Base-by-base conservation (phyloP, 2,329 filamentous ascomycete species). In the Myriosclerotinia scirpicola region DNA sequence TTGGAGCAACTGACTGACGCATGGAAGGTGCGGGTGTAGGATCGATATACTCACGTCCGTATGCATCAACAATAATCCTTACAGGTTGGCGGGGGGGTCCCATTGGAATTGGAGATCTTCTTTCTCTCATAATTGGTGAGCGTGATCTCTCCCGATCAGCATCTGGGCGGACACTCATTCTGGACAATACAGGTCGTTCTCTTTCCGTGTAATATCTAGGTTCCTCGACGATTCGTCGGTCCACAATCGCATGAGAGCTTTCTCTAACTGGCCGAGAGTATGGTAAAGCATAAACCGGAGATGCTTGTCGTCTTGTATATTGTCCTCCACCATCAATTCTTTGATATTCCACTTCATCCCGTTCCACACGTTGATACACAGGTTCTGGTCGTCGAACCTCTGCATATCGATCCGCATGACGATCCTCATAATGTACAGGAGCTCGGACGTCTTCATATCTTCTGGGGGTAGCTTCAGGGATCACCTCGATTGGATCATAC, bases 1-100 rank as follows among this genome's bases (percentile, higher is more conserved):
- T 79, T 52, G 84, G 82, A 5, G 83, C 84, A 20, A 84, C 80
- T 9, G 86, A 87, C 60, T 84, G 84, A 56, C 84, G 79, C 26
- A 81, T 74, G 22, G 81, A 69, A 30, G 81, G 71, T 34, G 77
- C 71, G 58, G 80, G 81, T 12, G 79, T 73, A 36, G 86, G 84
- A 72, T 88, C 85, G 68, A 86, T 85, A 79, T 93, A 97, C 75
- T 92, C 87, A 76, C 91, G 91, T 52, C 93, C 93, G 77, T 88
- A 91, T 69, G 91, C 87, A 78, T 97, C 93, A 65, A 96, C 82
- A 44, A 96, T 83, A 69, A 97, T 89, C 69, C 89, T 87, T 65
- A 88, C 81, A 55, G 85, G 73, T 56, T 80, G 81, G 53, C 77
- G 75, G 44, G 81, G 81, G 56, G 81, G 81, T 2, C 79, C 79